phyloP scores from a whole-genome alignment of 2,329 filamentous ascomycete species.

The Akanthomyces dipterigenus region DNA sequence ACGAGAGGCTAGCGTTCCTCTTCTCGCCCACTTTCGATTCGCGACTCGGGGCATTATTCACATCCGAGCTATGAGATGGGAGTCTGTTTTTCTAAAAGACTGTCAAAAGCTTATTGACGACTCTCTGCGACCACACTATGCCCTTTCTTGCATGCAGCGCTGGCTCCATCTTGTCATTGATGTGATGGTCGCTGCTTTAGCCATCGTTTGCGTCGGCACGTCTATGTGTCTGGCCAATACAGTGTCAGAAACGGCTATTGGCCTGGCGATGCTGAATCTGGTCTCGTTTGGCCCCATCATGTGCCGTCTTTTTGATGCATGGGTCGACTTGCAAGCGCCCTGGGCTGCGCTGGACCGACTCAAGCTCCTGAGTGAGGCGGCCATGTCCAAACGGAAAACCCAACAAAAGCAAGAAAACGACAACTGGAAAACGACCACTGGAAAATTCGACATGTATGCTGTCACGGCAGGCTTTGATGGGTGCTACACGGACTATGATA shows the following conservation, averaged over 20 bases:
- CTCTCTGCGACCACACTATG: slow-evolving; percentile 48
- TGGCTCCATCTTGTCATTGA: slow-evolving; percentile 47
- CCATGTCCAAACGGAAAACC: not conserved
- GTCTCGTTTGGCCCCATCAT: slow-evolving; percentile 19
- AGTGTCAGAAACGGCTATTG: slow-evolving; percentile 4
- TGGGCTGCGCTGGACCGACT: not conserved
- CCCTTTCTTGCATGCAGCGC: slow-evolving; percentile 46
- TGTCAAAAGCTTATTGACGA: slow-evolving; percentile 41
- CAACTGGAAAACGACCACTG: not conserved
- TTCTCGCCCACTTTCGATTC: slow-evolving; percentile 33
- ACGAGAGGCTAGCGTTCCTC: slow-evolving; percentile 26
- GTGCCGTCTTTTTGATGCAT: slow-evolving; percentile 22
- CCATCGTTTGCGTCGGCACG: slow-evolving; percentile 37
- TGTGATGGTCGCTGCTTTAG: slow-evolving; percentile 37
- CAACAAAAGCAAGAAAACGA: not conserved
- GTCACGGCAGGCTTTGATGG: not conserved
- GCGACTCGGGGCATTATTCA: slow-evolving; percentile 37
- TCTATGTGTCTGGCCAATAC: slow-evolving; percentile 23
- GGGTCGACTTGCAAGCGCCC: slow-evolving; percentile 11
- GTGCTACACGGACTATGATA: not conserved
- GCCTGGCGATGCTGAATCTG: slow-evolving; percentile 13
- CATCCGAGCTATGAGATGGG: slow-evolving; percentile 49
- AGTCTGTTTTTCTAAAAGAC: slow-evolving; percentile 31
- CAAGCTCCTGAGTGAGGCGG: not conserved
- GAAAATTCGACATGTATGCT: not conserved